Base-by-base conservation (phyloP, 192 early-diverging fungal genomes). In the Coemansia sp. region DNA sequence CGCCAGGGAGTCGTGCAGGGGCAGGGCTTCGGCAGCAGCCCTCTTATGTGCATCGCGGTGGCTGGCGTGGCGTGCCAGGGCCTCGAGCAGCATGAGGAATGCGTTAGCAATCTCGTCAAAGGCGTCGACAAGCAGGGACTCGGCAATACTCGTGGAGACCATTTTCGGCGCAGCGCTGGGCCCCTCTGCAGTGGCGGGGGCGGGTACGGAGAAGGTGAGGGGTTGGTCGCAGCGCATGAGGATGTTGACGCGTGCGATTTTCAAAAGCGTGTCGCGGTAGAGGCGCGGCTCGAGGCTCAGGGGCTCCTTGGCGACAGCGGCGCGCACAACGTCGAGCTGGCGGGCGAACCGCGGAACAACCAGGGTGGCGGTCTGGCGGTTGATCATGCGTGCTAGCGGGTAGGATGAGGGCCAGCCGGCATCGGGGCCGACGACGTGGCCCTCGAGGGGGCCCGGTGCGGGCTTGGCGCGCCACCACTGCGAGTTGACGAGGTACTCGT, bases 401-500 rank as follows among this genome's bases (percentile, higher is more conserved):
- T 71, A 85, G 29, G 78, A 79, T 57, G 78, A 74, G 51, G 65
- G 70, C 78, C 75, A 74, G 2, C 72, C 78, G 1, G 16, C 27
- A 45, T 80, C 75, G 24, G 11, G 50, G n/a, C 78, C 75, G 0
- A 80, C 62, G 2, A 67, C 68, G 17, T 59, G 70, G 16, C 68
- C 69, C 8, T 62, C 57, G 4, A 27, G 24, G 24, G 24, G 24
- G 24, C 24, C 24, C 24, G 24, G 24, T 27, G 24, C 24, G 24
- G 24, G 24, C 24, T 27, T 27, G 24, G 24, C 68, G 0, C 81
- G 69, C 81, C 81, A 83, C 81, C 81, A 83, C 67, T 83, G 81
- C 48, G 81, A 68, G 57, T 85, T 81, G 37, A 77, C 70, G 59
- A 85, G 44, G 59, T 85, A 74, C 62, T 81, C 79, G 61, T 85